A percentile compares a stretch with the other conserved stretches of the same genome.
Evolutionary conservation across 2,329 filamentous ascomycete species (phyloP).

Genomic region (Trichothecium sympodiale): DNA sequence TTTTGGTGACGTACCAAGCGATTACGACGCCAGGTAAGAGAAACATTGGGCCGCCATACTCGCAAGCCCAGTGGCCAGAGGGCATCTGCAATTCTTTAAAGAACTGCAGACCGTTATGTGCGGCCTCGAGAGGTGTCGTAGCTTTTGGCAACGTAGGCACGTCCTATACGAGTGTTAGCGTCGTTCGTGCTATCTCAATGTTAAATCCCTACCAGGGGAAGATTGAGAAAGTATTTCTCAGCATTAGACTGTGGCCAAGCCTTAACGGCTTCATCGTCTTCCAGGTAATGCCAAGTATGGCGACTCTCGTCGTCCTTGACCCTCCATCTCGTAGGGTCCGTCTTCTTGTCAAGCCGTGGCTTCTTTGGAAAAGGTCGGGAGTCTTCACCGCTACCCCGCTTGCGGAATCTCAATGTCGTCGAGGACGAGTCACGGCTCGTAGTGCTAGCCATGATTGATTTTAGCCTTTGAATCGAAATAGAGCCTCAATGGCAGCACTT

Average conservation of each 20-base stretch:
- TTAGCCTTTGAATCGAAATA: too few species aligned
- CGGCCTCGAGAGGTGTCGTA: conserved; percentile 63
- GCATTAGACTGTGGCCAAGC: conserved; percentile 77
- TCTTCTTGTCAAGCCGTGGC: conserved; percentile 44
- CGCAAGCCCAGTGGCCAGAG: conserved; percentile 90
- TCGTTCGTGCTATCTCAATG: not conserved
- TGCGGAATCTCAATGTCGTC: conserved; percentile 22
- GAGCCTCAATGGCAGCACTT: too few species aligned
- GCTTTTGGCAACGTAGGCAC: conserved; percentile 62
- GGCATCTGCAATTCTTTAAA: conserved; percentile 83
- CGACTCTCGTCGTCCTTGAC: conserved; percentile 71
- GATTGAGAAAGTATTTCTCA: conserved; percentile 81
- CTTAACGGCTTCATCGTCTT: conserved; percentile 56
- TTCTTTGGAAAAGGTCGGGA: conserved; percentile 29
- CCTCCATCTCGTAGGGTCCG: conserved; percentile 76
- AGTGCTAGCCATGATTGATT: conserved; percentile 15
- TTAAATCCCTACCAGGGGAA: conserved; percentile 53
- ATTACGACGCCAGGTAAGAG: conserved; percentile 77
- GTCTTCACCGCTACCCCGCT: conserved; percentile 27
- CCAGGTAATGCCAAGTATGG: conserved; percentile 91
- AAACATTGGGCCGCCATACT: conserved; percentile 97
- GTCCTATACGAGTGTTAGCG: conserved; percentile 36
- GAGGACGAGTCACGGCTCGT: conserved; percentile 9
- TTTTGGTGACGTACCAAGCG: conserved; percentile 81
- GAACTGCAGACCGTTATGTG: conserved; percentile 74